A percentile compares a stretch with the other conserved stretches of the same genome.
These are phyloP conservation scores for Paulownia fortunei DNA, from an alignment of 257 asterid species.

Conservation along the genomic window DNA sequence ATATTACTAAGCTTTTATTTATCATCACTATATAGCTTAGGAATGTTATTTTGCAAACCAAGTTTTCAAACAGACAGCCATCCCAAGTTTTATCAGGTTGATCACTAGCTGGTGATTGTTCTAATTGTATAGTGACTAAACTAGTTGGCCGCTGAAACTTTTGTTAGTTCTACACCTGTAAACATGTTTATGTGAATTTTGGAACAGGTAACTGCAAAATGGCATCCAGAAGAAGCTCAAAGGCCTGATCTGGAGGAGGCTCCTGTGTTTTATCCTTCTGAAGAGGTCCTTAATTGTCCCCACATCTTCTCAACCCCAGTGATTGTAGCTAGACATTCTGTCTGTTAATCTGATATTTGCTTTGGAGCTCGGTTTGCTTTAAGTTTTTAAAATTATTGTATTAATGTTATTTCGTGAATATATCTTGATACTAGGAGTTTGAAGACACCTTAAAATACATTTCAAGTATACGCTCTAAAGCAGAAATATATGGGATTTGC, in stretches of 20 bases:
- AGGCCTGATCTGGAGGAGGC: slow-evolving; percentile 80
- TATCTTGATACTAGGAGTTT: slow-evolving; percentile 66
- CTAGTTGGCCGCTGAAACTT: not conserved
- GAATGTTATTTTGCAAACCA: not conserved
- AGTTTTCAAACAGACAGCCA: not conserved
- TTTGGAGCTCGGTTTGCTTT: not conserved
- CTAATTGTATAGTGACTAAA: not conserved
- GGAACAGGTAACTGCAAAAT: slow-evolving; percentile 82
- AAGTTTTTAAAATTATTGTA: not conserved
- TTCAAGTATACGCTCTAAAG: slow-evolving; percentile 82
- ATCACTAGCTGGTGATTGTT: not conserved
- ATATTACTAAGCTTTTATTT: slow-evolving; percentile 10
- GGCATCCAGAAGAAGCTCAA: slow-evolving; percentile 84
- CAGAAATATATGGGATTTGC: slow-evolving; percentile 89
- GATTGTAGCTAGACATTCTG: not conserved
- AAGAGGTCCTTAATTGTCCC: slow-evolving; percentile 65
- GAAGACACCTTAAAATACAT: slow-evolving; percentile 84
- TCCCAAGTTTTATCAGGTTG: not conserved
- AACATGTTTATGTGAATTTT: slow-evolving; percentile 37
- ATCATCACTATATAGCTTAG: not conserved
- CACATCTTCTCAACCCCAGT: slow-evolving; percentile 17
- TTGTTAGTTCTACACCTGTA: slow-evolving; percentile 9
- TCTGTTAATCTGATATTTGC: slow-evolving; percentile 10
- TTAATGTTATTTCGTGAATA: slow-evolving; percentile 26
- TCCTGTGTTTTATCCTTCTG: slow-evolving; percentile 95